Base-by-base conservation (phyloP, 2,329 filamentous ascomycete species). In the Fonsecaea nubica region DNA sequence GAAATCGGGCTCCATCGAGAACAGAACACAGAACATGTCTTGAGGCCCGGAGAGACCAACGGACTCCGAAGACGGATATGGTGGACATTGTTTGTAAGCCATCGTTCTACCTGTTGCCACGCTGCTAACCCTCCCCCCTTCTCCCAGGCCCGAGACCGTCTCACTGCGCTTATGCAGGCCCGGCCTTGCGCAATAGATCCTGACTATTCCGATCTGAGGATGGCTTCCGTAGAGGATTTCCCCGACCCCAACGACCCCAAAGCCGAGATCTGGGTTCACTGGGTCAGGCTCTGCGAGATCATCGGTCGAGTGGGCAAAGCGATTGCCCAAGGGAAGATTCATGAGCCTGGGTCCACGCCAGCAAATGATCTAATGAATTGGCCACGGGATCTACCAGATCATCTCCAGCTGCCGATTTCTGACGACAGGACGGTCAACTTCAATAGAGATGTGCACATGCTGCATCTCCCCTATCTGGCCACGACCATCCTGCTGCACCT, bases 1-100 rank as follows among this genome's bases (percentile, higher is more conserved):
- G 79, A 82, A 62, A 78, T 81, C 71, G 80, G 79, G 33, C 72
- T 82, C 5, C 80, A 82, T 54, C 77, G 79, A 1, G 80, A 82
- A 58, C 53, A 18, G 18, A 6, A 42, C 6, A 7, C 48, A 18
- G 56, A 36, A 3, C 56, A 58, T 21, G 33, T 38, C 6, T 35
- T 58, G 9, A 62, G 57, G 35, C 58, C 58, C 13, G 61, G 48
- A 15, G 56, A 58, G 32, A 63, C 55, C 1, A 76, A 75, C 0
- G 65, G 72, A 0, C 63, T 80, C 0, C 73, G 79, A 6, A 74
- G 78, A 7, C 71, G 77, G 15, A 78, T 81, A 54, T 80, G 79
- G 79, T 81, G 79, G 78, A 80, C 78, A 1, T 74, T 76, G 15
- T 80, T 80, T 45, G 64, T 65, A 58, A 53, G 58, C n/a, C 30